Base-by-base conservation (phyloP, 768 basidiomycete species). In the Xerocomus potaroensis region DNA sequence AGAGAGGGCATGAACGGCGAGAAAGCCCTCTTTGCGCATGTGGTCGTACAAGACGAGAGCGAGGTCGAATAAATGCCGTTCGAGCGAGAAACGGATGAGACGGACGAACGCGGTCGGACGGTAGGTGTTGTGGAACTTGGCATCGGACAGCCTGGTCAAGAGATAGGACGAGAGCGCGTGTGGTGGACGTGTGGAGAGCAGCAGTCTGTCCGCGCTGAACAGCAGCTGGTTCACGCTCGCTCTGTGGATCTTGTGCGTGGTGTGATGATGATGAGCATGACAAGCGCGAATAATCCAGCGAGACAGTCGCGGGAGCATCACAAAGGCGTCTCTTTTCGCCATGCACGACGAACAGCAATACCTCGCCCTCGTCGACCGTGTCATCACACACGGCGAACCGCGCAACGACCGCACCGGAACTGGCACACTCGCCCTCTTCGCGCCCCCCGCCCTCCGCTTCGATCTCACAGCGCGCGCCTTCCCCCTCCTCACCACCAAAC, bases 391-490 rank as follows among this genome's bases (percentile, higher is more conserved):
- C 0, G 95, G 95, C 10, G 90, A 90, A 47, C 52, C 68, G 9
- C 83, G 95, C 26, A 80, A 87, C 45, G 95, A 99, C 62, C 83
- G 95, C 40, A 99, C 95, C 0, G 95, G 95, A 15, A 97, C 95
- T 0, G 95, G 95, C 44, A 97, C 94, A 9, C 69, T 90, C 55
- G 85, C 94, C 41, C 64, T 95, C 63, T 98, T 99, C 62, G 94
- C 93, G 0, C 95, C 95, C 6, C 87, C 85, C 3, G 76, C 83
- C 11, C 72, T 99, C 41, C 87, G 93, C 14, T 99, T 99, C 75
- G 87, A 88, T 14, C 84, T 98, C 47, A 69, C 78, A 6, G n/a
- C 63, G 87, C 63, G 70, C 75, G 79, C 83, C 4, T 74, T 99
- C 4, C 95, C 95, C 3, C 79, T 98, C 12, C 74, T 97, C 31